These are phyloP conservation scores for Paramecium bursaria DNA, from an alignment of 73 alveolate species.

Conservation along the genomic window DNA sequence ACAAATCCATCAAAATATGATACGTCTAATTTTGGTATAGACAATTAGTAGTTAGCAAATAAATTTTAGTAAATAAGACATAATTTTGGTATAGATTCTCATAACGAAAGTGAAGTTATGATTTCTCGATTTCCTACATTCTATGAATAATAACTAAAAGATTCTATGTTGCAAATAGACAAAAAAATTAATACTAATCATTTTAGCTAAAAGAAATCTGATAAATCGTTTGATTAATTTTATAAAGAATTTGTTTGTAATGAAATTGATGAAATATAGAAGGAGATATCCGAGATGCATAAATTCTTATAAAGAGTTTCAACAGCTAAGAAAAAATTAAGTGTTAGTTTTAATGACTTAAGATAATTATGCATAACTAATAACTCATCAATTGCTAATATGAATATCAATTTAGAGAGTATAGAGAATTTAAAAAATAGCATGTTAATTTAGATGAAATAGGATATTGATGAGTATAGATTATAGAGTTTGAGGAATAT, in stretches of 20 bases:
- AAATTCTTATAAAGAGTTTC: conserved; percentile 20
- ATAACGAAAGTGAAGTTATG: background rate
- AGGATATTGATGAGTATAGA: conserved; percentile 1
- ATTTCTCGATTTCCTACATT: conserved; percentile 5
- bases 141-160: conserved; percentile 26
- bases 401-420: conserved; percentile 17
- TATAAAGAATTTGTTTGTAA: conserved; percentile 26
- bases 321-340: conserved; percentile 42
- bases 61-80: background rate
- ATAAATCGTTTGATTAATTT: conserved; percentile 40
- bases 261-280: conserved; percentile 8
- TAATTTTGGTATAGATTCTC: conserved; percentile 7
- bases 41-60: background rate
- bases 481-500: conserved; percentile 1
- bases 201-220: background rate
- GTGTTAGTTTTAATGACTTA: conserved; percentile 29
- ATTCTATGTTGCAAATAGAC: background rate
- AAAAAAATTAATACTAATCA: background rate
- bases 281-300: conserved; percentile 18
- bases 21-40: conserved; percentile 41
- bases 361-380: conserved; percentile 14
- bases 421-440: conserved; percentile 6
- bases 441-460: conserved; percentile 6
- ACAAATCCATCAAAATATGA: conserved; percentile 10
- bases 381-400: conserved; percentile 3